A percentile compares a stretch with the other conserved stretches of the same genome.
phyloP scores from a whole-genome alignment of 2,329 filamentous ascomycete genomes.

The Pseudonectria buxi region DNA sequence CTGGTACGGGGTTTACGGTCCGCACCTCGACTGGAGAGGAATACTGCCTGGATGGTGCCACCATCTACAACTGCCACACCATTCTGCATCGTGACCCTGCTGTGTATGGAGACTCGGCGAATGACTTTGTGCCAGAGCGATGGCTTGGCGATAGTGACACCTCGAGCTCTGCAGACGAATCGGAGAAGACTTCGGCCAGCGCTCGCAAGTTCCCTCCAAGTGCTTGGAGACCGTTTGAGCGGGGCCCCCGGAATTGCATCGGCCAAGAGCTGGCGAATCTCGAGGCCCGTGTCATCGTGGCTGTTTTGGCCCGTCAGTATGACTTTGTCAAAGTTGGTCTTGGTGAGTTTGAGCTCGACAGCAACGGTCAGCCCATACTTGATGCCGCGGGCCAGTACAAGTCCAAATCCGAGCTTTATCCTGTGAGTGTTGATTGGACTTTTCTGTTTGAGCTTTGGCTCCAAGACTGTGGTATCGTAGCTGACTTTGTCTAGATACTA shows the following conservation, averaged over 20 bases:
- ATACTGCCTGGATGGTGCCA: slow-evolving; percentile 25
- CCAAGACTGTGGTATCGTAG: too few species aligned
- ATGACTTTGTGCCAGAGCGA: slow-evolving; percentile 34
- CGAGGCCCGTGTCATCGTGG: slow-evolving; percentile 1
- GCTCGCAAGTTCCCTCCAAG: neutral
- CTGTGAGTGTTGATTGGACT: too few species aligned
- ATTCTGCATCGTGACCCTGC: slow-evolving; percentile 29
- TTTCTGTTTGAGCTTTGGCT: too few species aligned
- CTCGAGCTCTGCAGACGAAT: too few species aligned
- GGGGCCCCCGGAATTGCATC: slow-evolving; percentile 2
- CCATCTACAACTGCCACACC: slow-evolving; percentile 29
- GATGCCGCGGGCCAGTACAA: too few species aligned
- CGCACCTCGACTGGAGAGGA: slow-evolving; percentile 3
- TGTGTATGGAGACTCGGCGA: slow-evolving; percentile 28
- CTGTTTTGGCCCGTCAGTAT: slow-evolving; percentile 1
- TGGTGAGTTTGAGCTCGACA: slow-evolving; percentile 1
- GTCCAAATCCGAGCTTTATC: too few species aligned
- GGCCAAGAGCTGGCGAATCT: slow-evolving; percentile 2
- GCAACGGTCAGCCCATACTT: neutral
- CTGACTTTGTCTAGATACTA: too few species aligned
- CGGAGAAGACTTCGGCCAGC: neutral
- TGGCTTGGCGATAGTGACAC: slow-evolving; percentile 19
- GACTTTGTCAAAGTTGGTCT: slow-evolving; percentile 1
- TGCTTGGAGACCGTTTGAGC: slow-evolving; percentile 4
- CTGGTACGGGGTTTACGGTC: slow-evolving; percentile 11